These are phyloP conservation scores for Daldinia eschscholtzii DNA, from an alignment of 2,329 filamentous ascomycete species.

Conservation along the genomic window DNA sequence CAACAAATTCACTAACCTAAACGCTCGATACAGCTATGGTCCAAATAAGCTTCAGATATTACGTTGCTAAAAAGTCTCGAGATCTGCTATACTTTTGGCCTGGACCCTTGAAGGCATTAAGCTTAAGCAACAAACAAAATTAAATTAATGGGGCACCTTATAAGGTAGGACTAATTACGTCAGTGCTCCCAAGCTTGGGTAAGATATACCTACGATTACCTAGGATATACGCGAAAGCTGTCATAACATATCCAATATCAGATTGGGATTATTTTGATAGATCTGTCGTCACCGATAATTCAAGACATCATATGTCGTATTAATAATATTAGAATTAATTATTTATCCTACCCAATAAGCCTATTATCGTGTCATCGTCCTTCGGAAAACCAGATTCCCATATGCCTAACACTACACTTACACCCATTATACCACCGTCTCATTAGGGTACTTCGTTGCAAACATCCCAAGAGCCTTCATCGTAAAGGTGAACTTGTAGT, in stretches of 20 bases:
- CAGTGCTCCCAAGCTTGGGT: conserved; percentile 7
- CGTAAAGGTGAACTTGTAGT: conserved; percentile 97
- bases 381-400: background rate
- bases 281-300: conserved; percentile 2
- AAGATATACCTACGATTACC: background rate
- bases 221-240: conserved; percentile 1
- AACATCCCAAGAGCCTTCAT: conserved; percentile 96
- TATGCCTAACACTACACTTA: background rate
- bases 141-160: background rate
- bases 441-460: conserved; percentile 76
- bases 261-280: background rate
- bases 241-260: background rate
- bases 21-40: background rate
- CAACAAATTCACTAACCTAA: background rate
- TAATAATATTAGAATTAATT: conserved; percentile 32
- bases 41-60: background rate
- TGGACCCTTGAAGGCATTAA: background rate
- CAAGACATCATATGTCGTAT: conserved; percentile 30
- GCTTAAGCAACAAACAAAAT: background rate
- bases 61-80: background rate
- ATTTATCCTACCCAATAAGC: background rate
- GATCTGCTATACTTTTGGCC: background rate
- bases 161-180: conserved; percentile 30
- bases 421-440: conserved; percentile 59
- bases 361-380: background rate